Evolutionary conservation across 116 monocot species (phyloP), one percentile per base, ranked within the genome.

Genomic region (Thalassia testudinum): DNA sequence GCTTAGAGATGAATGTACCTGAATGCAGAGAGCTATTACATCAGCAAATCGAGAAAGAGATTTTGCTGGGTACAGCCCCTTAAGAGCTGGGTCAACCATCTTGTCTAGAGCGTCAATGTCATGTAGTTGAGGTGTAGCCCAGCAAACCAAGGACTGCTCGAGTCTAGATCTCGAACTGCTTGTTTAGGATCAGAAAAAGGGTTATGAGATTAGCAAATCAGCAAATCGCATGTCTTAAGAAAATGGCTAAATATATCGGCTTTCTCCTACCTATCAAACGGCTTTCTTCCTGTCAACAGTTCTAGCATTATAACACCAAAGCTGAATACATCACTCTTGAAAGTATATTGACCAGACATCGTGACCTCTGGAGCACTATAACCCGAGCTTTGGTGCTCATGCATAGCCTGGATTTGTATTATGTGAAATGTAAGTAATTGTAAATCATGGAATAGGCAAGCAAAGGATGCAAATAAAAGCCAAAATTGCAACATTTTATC

Each of bases 21-120:
- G 38, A 23, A 56, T 20, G 10, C 56, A 56, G 0, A 56, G 56
- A 17, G 53, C 53, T 27, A 53, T 53, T 8, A 53, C 27, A 53
- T 53, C 53, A 2, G 50, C 50, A 53, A 56, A 56, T 22, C 56
- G 56, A 21, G 56, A 56, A 42, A 56, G 56, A n/a, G 56, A 56
- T 56, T 56, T 56, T 22, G 56, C 56, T 22, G 56, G 56, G 20
- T 38, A 56, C 12, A 56, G 34, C 10, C 56, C 56, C 21, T 56
- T 56, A 7, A 56, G 18, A 14, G 56, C 34, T 38, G 56, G 38
- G 38, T 56, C 56, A 13, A 56, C 56, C 38, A 56, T 56, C 23
- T 56, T 56, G 12, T 38, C 56, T 16, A 56, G 21, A 21, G 56
- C 50, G 14, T 50, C 50, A 25, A 50, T 50, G 14, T 50, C 50